Evolutionary conservation across 2,329 filamentous ascomycete species (phyloP).

Genomic region (Claviceps pazoutovae): DNA sequence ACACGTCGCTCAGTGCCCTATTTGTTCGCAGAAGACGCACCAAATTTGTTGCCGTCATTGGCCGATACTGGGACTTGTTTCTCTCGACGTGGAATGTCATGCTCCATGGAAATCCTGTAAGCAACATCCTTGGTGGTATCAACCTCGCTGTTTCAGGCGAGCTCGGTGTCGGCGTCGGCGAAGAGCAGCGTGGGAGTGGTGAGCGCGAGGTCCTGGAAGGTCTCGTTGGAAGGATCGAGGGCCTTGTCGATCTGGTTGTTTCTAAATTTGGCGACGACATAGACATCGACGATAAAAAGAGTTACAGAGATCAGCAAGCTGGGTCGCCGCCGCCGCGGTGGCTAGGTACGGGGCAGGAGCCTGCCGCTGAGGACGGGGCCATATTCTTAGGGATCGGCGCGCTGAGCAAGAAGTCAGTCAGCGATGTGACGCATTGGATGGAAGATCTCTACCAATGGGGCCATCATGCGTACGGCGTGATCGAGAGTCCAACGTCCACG

Average conservation of each 20-base stretch:
- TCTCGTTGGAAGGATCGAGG: conserved; percentile 65
- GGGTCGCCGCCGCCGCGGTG: conserved; percentile 30
- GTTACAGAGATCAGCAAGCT: conserved; percentile 7
- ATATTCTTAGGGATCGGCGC: conserved; percentile 73
- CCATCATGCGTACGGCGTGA: conserved; percentile 70
- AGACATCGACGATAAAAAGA: conserved; percentile 13
- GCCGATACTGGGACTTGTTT: conserved; percentile 67
- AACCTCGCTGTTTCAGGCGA: conserved; percentile 85
- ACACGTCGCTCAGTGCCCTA: conserved; percentile 55
- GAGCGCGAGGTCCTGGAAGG: conserved; percentile 88
- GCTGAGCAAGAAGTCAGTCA: conserved; percentile 55
- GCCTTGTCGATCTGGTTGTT: conserved; percentile 76
- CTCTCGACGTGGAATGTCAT: conserved; percentile 73
- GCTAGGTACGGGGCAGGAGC: conserved; percentile 58
- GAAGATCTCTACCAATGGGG: conserved; percentile 78
- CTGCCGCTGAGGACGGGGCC: conserved; percentile 63
- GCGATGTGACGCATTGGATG: conserved; percentile 71
- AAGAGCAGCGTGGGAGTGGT: conserved; percentile 87
- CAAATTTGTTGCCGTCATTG: conserved; percentile 58
- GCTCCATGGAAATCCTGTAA: conserved; percentile 75
- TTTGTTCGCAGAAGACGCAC: conserved; percentile 48
- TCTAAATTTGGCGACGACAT: conserved; percentile 60
- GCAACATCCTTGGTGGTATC: conserved; percentile 66
- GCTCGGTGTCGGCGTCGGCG: conserved; percentile 83
- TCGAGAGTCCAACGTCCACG: conserved; percentile 59